Percentiles rank a stretch among this genome's conserved stretches.
These are phyloP conservation scores for Metschnikowia gelsemii DNA, from an alignment of 805 yeast genomes.

Conservation along the genomic window DNA sequence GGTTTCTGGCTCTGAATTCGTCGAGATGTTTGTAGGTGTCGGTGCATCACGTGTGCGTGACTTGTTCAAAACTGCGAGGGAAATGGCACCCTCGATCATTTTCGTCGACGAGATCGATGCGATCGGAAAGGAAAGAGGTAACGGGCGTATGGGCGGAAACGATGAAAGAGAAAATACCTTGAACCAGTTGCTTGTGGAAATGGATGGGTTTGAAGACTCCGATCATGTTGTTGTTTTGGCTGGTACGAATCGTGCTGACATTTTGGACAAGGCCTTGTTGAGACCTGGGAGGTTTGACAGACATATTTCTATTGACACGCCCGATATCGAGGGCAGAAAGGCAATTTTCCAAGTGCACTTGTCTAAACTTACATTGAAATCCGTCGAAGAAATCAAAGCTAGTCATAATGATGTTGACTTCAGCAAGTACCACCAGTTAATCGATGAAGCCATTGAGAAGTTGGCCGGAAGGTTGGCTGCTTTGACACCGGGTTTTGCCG, in stretches of 20 bases:
- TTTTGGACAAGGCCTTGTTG: conserved; percentile 85
- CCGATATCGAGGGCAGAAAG: conserved; percentile 93
- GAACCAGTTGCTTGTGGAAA: conserved; percentile 93
- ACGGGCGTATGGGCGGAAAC: conserved; percentile 79
- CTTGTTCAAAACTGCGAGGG: conserved; percentile 86
- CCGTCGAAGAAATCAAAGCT: conserved; percentile 38
- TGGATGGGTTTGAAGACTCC: conserved; percentile 92
- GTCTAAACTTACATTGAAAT: conserved; percentile 57
- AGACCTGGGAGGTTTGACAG: conserved; percentile 98
- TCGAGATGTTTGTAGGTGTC: conserved; percentile 98
- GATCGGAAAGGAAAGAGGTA: conserved; percentile 89
- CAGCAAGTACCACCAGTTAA: conserved; percentile 38
- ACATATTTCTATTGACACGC: conserved; percentile 86
- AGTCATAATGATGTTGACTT: conserved; percentile 39
- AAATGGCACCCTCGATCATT: conserved; percentile 92
- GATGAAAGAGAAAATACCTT: conserved; percentile 97
- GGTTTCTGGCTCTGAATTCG: conserved; percentile 96
- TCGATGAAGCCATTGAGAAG: conserved; percentile 30
- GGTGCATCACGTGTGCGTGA: conserved; percentile 99
- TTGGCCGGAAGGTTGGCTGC: conserved; percentile 90
- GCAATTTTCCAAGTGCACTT: conserved; percentile 89
- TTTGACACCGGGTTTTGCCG: conserved; percentile 95
- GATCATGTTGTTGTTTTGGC: conserved; percentile 97
- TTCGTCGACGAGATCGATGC: conserved; percentile 99
- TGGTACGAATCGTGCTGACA: conserved; percentile 95